Evolutionary conservation across 2,329 filamentous ascomycete genomes (phyloP), one percentile per base, ranked within the genome.

Genomic region (Helminthosporium solani): DNA sequence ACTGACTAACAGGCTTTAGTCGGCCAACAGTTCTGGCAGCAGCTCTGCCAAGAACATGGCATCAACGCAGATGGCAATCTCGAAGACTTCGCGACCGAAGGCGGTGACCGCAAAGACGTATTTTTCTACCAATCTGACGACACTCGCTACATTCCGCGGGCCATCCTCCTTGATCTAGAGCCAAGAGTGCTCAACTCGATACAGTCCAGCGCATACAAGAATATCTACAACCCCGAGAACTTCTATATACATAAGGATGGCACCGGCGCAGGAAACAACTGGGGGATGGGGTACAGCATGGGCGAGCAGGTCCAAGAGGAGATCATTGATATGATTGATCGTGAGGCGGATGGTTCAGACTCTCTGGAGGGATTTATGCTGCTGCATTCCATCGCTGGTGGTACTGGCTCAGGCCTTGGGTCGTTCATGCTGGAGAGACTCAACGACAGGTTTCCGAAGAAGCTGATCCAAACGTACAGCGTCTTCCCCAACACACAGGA

Each of bases 51-150:
- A 70, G 94, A 99, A 74, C 94, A 99, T 70, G 94, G 95, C 52
- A 99, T 99, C 75, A 96, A 87, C 65, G 90, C 94, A 69, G 90
- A 97, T 74, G 94, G 94, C 47, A 97, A 97, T 70, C 81, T 99
- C 47, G 91, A 96, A 70, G 91, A 96, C 71, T 96, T 96, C 76
- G 94, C 94, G 66, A 96, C 90, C 40, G 94, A 97, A 72, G 94
- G 94, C 66, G 91, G 92, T 57, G 94, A 99, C 74, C 86, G 94
- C 61, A 99, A 99, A 72, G 94, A 99, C 73, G 94, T 99, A 51
- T 97, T 97, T 76, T 97, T 96, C 81, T 99, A 97, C 76, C 92
- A 86, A 70, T 97, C 91, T 67, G 94, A 99, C 77, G 94, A 99
- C 70, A 99, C 94, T 48, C 83, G 94, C 75, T 99, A 99, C 73